Conservation (phyloP, 1,284 basidiomycete species). For the Ustilago xerochloae region DNA sequence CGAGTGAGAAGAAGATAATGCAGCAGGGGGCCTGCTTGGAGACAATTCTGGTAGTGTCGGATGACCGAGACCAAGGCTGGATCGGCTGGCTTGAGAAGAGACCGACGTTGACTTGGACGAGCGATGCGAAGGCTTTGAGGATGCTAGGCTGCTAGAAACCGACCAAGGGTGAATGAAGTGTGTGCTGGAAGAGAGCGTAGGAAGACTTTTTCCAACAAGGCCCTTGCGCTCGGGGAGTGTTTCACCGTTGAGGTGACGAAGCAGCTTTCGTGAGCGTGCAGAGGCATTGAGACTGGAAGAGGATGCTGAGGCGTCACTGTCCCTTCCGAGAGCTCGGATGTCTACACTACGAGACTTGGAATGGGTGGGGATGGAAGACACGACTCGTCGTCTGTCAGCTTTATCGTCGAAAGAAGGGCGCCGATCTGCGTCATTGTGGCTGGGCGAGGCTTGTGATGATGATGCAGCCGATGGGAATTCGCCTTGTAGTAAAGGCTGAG, state of each 20-base stretch:
- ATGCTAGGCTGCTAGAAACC: conserved; percentile 1
- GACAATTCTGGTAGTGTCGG: conserved; percentile 4
- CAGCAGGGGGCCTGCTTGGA: conserved; percentile 1
- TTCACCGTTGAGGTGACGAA: conserved; percentile 27
- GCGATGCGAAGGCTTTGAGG: conserved; percentile 23
- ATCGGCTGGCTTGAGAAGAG: background rate
- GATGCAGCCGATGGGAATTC: conserved; percentile 25
- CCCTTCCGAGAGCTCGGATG: conserved; percentile 34
- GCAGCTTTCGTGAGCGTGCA: conserved; percentile 10
- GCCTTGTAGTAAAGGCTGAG: conserved; percentile 69
- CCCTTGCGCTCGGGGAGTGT: conserved; percentile 23
- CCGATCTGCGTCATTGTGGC: background rate
- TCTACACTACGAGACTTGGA: conserved; percentile 51
- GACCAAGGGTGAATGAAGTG: conserved; percentile 37
- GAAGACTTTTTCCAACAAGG: conserved; percentile 29
- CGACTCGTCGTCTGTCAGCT: conserved; percentile 13
- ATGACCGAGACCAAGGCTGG: conserved; percentile 20
- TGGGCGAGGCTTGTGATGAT: background rate
- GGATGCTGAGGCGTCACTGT: conserved; percentile 1
- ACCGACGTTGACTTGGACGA: conserved; percentile 21
- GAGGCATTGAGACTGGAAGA: conserved; percentile 1
- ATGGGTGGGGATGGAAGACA: conserved; percentile 34
- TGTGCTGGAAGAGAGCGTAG: background rate
- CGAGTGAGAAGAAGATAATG: background rate
- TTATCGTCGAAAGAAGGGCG: conserved; percentile 12